phyloP scores from a whole-genome alignment of 768 basidiomycete genomes.

The Psilocybe tampanensis region DNA sequence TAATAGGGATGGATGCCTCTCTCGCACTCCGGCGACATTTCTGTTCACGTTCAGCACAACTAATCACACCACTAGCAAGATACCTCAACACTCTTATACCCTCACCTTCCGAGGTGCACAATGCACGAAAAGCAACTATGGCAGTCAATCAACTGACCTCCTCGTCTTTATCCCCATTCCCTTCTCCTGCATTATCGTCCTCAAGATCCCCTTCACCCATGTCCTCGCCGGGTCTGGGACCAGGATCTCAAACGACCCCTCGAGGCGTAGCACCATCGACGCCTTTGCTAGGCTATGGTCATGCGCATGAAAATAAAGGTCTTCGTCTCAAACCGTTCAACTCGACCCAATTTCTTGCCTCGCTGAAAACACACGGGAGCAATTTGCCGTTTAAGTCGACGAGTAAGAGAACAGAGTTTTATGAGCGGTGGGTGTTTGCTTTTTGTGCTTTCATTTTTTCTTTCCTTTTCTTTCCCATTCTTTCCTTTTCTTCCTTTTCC shows the following conservation, averaged over 20 bases:
- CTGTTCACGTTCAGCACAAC: slow-evolving; percentile 78
- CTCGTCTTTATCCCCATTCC: not conserved
- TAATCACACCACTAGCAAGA: slow-evolving; percentile 88
- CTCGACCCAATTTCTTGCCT: slow-evolving; percentile 66
- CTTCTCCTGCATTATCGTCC: not conserved
- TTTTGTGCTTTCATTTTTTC: not conserved
- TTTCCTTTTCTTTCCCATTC: too few species aligned
- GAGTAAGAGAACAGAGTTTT: slow-evolving; percentile 70
- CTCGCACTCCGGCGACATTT: slow-evolving; percentile 80
- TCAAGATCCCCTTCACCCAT: not conserved
- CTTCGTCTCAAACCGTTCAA: slow-evolving; percentile 73
- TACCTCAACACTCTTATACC: slow-evolving; percentile 91
- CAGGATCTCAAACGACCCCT: not conserved
- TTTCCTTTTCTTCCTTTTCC: too few species aligned
- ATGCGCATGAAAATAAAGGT: not conserved
- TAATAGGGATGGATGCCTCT: slow-evolving; percentile 58
- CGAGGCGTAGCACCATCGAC: not conserved
- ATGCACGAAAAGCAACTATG: slow-evolving; percentile 28
- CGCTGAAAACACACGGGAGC: slow-evolving; percentile 69
- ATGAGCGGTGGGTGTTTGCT: slow-evolving; percentile 48
- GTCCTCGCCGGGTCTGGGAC: too few species aligned
- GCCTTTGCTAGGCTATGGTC: not conserved
- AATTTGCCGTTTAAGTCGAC: slow-evolving; percentile 75
- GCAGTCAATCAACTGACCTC: not conserved
- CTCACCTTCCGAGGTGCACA: slow-evolving; percentile 54